phyloP scores from a whole-genome alignment of 192 early-diverging fungal species.

The Backusella circina region DNA sequence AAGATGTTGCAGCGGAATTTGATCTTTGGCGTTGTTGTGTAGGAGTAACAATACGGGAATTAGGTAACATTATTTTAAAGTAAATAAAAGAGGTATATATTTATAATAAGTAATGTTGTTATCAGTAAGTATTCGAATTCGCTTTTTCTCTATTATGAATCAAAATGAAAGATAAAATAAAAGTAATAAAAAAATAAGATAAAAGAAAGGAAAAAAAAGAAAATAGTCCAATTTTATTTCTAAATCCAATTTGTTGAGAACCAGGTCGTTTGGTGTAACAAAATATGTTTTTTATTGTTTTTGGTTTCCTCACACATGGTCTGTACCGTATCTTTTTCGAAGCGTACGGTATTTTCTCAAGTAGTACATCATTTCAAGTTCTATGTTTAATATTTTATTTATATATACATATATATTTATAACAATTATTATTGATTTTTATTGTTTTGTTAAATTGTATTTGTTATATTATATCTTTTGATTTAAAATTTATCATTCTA shows the following conservation, averaged over 20 bases:
- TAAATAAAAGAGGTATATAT: not conserved
- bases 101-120: not conserved
- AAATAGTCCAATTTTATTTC: not conserved
- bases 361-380: conserved; percentile 42
- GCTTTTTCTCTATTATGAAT: not conserved
- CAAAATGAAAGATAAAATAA: conserved; percentile 11
- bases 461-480: conserved; percentile 8
- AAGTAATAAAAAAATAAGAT: not conserved
- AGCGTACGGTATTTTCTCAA: conserved; percentile 41
- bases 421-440: not conserved
- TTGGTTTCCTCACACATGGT: conserved; percentile 4
- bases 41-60: conserved; percentile 20
- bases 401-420: conserved; percentile 1
- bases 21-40: not conserved
- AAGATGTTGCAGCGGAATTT: not conserved
- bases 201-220: not conserved
- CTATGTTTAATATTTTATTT: conserved; percentile 14
- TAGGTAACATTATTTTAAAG: conserved; percentile 16
- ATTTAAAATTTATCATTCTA: not conserved
- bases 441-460: not conserved
- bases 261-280: not conserved
- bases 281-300: not conserved
- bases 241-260: not conserved
- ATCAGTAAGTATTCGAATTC: not conserved
- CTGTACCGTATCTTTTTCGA: conserved; percentile 25